phyloP scores from a whole-genome alignment of 805 yeast species.

The Saccharomyces kudriavzevii region DNA sequence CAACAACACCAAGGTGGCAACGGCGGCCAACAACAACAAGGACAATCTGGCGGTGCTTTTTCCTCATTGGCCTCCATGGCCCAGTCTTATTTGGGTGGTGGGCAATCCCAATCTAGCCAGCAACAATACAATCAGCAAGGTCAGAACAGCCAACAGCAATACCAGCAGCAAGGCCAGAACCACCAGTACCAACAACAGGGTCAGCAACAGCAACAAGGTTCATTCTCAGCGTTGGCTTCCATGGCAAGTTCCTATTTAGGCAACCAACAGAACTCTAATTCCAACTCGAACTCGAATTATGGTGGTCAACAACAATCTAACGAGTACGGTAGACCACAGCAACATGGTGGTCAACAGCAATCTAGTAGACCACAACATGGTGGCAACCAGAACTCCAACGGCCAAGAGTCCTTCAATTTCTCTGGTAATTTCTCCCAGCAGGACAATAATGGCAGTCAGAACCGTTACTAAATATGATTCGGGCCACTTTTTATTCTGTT shows the following conservation, averaged over 20 bases:
- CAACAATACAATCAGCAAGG: slow-evolving; percentile 1
- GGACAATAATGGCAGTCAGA: not conserved
- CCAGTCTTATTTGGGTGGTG: slow-evolving; percentile 6
- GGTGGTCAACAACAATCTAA: not conserved
- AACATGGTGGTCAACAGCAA: not conserved
- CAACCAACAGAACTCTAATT: not conserved
- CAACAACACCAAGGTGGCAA: slow-evolving; percentile 2
- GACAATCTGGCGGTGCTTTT: slow-evolving; percentile 6
- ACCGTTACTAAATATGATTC: not conserved
- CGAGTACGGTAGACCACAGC: not conserved
- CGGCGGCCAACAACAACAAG: slow-evolving; percentile 4
- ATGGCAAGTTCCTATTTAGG: slow-evolving; percentile 5
- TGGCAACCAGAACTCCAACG: not conserved
- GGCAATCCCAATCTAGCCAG: slow-evolving; percentile 2
- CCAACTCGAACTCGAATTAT: not conserved
- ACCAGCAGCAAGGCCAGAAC: slow-evolving; percentile 2
- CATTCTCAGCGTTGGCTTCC: slow-evolving; percentile 2
- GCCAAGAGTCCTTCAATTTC: slow-evolving; percentile 7
- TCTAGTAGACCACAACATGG: not conserved
- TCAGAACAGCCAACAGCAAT: slow-evolving; percentile 1
- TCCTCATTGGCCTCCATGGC: slow-evolving; percentile 12
- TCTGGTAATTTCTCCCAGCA: slow-evolving; percentile 13
- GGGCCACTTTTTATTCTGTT: not conserved
- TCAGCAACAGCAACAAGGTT: not conserved
- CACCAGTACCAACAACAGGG: slow-evolving; percentile 1